Percentiles rank a stretch among this genome's conserved stretches.
Evolutionary conservation across 192 early-diverging fungal genomes (phyloP).

Genomic region (Gamsiella multidivaricata): DNA sequence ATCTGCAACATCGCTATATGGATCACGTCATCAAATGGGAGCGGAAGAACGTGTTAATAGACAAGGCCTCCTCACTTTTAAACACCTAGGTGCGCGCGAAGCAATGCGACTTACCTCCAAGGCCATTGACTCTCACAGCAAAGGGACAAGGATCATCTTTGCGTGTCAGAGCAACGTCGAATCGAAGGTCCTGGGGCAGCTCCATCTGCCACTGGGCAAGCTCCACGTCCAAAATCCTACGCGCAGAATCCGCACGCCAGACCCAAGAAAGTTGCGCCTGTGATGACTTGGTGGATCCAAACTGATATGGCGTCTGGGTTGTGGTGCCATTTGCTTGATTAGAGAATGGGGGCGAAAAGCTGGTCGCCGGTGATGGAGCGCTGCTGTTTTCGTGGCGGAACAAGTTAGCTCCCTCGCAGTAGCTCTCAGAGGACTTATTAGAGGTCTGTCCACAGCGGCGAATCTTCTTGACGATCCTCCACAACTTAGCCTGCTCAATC

Average conservation of each 20-base stretch:
- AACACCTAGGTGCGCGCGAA: neutral
- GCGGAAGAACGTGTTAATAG: neutral
- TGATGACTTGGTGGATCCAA: neutral
- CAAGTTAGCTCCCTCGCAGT: slow-evolving; percentile 23
- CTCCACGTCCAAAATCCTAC: slow-evolving; percentile 46
- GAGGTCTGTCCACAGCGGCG: slow-evolving; percentile 50
- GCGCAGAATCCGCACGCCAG: slow-evolving; percentile 43
- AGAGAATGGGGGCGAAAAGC: neutral
- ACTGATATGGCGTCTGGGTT: slow-evolving; percentile 1
- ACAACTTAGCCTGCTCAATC: slow-evolving; percentile 55
- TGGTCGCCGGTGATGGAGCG: neutral
- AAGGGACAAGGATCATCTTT: slow-evolving; percentile 33
- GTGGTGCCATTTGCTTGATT: neutral
- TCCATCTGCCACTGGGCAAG: slow-evolving; percentile 50
- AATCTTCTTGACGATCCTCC: slow-evolving; percentile 54
- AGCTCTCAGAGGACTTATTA: slow-evolving; percentile 19
- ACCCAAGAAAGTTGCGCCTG: slow-evolving; percentile 29
- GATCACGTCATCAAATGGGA: too few species aligned
- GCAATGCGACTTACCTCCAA: slow-evolving; percentile 21
- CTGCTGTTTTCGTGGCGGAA: slow-evolving; percentile 4
- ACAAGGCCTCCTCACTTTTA: neutral
- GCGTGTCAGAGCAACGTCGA: slow-evolving; percentile 32
- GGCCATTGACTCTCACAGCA: slow-evolving; percentile 30
- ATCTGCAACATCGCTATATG: slow-evolving; percentile 48
- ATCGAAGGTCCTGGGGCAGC: slow-evolving; percentile 31